Base-by-base conservation (phyloP, 2,329 filamentous ascomycete genomes). In the Xylaria sp. region DNA sequence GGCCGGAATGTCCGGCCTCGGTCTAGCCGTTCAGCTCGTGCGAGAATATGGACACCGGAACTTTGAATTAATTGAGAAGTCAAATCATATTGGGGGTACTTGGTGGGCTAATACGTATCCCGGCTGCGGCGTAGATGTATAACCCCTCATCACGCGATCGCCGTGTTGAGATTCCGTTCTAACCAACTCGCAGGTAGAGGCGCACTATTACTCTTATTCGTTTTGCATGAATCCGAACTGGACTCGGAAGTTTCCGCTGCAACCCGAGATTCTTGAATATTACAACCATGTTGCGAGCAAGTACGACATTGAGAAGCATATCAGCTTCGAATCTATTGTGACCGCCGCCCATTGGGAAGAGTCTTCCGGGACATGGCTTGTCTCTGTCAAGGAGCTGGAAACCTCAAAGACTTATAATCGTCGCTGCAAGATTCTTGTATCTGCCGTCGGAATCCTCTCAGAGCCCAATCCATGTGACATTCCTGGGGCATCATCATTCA, bases 1-100 rank as follows among this genome's bases (percentile, higher is more conserved):
- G 57, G 61, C 61, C n/a, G 61, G 61, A 0, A 63, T 63, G 53
- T 63, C 61, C 37, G 61, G 61, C 9, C 47, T 63, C 15, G 61
- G 57, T 6, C 11, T 63, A 31, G 61, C 57, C 10, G 53, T 57
- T 35, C 57, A 63, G 13, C 54, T 63, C n/a, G 37, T 63, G 8
- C 57, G 53, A 10, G 25, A 60, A 10, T 63, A 49, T 25, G 61
- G 61, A 40, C 40, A 56, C 35, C 27, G 61, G 19, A 51, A 47
- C 6, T 63, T 63, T n/a, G 61, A 63, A 41, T 7, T 63, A 15
- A 57, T 60, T n/a, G 61, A 63, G 46, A 63, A 29, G 43, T 23
- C 48, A n/a, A 13, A 27, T 3, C 21, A 40, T 13, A 41, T 63
- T n/a, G 61, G 57, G 9, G 61, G 61, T 15, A 63, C 61, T 4